Conservation (phyloP, 2,329 filamentous ascomycete species). For the Metarhizium robertsii region DNA sequence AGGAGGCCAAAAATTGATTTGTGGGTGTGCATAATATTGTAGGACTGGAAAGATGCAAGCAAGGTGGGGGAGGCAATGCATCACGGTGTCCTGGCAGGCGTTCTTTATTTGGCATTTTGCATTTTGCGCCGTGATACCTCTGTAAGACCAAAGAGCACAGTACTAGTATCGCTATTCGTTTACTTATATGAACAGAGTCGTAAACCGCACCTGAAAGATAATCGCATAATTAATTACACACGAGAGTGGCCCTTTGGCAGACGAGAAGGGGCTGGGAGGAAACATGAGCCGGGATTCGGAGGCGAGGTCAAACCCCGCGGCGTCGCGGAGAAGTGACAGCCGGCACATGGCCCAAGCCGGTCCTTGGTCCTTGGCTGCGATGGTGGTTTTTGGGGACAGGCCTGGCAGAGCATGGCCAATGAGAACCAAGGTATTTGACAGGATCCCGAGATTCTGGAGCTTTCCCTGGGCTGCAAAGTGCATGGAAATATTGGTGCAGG, state of each 20-base stretch:
- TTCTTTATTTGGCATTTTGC: neutral
- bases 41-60: neutral
- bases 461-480: neutral
- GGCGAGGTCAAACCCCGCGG: neutral
- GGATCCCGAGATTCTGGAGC: neutral
- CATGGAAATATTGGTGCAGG: neutral
- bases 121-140: slow-evolving; percentile 3
- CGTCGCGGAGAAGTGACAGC: neutral
- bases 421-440: neutral
- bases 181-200: neutral
- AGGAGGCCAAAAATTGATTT: neutral
- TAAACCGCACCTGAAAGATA: no score
- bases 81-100: neutral
- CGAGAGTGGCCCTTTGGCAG: neutral
- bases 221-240: neutral
- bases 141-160: neutral
- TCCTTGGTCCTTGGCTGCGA: no score
- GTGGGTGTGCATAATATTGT: neutral
- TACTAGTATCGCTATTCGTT: neutral
- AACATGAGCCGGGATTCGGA: no score
- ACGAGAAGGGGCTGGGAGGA: no score
- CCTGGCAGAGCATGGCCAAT: neutral
- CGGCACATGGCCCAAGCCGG: no score
- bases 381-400: neutral
- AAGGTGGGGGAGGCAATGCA: neutral